Percentiles rank a stretch among this genome's conserved stretches.
Conservation (phyloP, 331 rosid species). For the Cucumis variabilis region DNA sequence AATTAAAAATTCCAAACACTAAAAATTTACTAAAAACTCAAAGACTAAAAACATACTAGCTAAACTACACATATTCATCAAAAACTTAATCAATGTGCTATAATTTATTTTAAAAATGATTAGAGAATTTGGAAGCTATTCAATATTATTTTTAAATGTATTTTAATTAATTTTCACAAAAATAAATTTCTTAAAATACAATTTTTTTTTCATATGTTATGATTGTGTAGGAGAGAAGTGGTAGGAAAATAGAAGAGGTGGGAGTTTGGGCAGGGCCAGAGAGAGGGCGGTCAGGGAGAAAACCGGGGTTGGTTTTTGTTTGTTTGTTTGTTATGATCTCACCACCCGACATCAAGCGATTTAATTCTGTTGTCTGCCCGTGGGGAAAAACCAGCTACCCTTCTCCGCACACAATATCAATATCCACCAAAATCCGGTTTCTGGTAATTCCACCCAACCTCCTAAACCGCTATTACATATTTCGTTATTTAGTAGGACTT, state of each 20-base stretch:
- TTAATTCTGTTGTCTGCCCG: conserved; percentile 36
- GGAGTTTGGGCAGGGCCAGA: not conserved
- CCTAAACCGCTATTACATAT: conserved; percentile 27
- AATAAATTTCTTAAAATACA: too few species aligned
- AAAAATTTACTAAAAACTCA: too few species aligned
- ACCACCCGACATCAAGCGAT: conserved; percentile 70
- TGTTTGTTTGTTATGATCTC: conserved; percentile 38
- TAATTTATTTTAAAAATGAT: too few species aligned
- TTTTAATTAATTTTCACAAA: too few species aligned
- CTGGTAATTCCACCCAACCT: conserved; percentile 19
- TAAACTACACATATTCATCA: too few species aligned
- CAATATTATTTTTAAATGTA: too few species aligned
- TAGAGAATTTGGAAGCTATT: too few species aligned
- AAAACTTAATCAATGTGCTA: too few species aligned
- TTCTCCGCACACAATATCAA: conserved; percentile 56
- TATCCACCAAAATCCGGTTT: conserved; percentile 10
- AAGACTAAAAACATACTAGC: too few species aligned
- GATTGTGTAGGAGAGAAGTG: not conserved
- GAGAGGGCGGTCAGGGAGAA: conserved; percentile 38
- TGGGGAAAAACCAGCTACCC: conserved; percentile 30
- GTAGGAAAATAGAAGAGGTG: not conserved
- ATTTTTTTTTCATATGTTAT: too few species aligned
- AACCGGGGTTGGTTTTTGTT: conserved; percentile 63
- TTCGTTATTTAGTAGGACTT: conserved; percentile 32
- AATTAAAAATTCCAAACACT: too few species aligned